Evolutionary conservation across 164 flowering plant genomes (phyloP).

Genomic region (Houttuynia cordata): DNA sequence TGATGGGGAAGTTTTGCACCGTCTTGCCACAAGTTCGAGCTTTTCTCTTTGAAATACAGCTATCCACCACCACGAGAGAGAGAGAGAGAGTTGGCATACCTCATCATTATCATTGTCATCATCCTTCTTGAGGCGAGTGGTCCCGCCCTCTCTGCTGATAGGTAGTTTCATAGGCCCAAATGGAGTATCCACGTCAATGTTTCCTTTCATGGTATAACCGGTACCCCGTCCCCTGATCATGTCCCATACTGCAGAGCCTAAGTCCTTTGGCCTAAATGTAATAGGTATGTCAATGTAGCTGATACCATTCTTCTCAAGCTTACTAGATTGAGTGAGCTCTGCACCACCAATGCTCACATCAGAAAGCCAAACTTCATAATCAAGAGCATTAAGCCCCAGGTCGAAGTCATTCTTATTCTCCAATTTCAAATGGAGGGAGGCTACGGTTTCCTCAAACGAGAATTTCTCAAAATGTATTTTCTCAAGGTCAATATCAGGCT

Average conservation of each 20-base stretch:
- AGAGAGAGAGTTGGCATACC: constrained; percentile 1
- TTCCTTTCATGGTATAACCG: constrained; percentile 10
- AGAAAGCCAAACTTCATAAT: constrained; percentile 10
- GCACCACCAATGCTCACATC: constrained; percentile 12
- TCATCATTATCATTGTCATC: constrained; percentile 3
- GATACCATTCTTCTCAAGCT: constrained; percentile 4
- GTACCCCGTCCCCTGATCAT: constrained; percentile 7
- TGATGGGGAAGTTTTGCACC: too few relatives aligned
- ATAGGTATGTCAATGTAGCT: constrained; percentile 5
- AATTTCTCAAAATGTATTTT: constrained; percentile 29
- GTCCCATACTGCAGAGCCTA: constrained; percentile 11
- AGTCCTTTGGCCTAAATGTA: constrained; percentile 11
- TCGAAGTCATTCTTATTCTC: constrained; percentile 14
- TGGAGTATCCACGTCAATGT: constrained; percentile 6
- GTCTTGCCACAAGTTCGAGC: too few relatives aligned
- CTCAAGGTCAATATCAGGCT: constrained; percentile 71
- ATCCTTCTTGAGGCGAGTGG: constrained; percentile 9
- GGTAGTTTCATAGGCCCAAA: constrained; percentile 14
- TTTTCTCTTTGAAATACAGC: too few relatives aligned
- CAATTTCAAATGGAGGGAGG: constrained; percentile 6
- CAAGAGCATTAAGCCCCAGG: constrained; percentile 8
- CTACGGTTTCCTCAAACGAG: constrained; percentile 10
- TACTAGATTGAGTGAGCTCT: constrained; percentile 3
- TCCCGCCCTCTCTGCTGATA: constrained; percentile 7
- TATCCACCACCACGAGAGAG: neutral